Evolutionary conservation across 768 basidiomycete species (phyloP), one percentile per base, ranked within the genome.

Genomic region (Pulveroboletus sp.): DNA sequence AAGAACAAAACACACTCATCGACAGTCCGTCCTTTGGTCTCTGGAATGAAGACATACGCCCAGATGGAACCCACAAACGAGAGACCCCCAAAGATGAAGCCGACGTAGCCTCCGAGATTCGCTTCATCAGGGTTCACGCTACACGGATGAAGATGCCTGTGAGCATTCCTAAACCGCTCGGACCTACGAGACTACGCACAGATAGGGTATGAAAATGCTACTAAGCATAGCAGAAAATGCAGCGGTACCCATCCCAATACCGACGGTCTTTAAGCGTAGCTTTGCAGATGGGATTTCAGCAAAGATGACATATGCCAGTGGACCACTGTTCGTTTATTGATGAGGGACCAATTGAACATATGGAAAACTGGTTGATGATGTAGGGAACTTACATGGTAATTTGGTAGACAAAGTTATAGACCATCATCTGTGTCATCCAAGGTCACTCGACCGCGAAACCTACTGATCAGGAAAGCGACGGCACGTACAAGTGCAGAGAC

Each of bases 221-320:
- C 47, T 47, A 2, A 65, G 19, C 59, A 66, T 55, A 13, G 7
- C 53, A 64, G 4, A 66, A 47, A 21, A 59, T 61, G 32, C 59
- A 27, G 25, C 61, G 29, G 53, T 59, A 50, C 51, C 61, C 5
- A 64, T 56, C 2, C 64, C 57, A 8, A 62, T 53, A 1, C 64
- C 59, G n/a, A 64, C 57, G 29, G 62, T 66, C 49, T 62, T 65
- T 17, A 65, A 66, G 23, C 65, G 59, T 9, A n/a, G n/a, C n/a
- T n/a, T n/a, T n/a, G n/a, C n/a, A n/a, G n/a, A n/a, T n/a, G n/a
- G n/a, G n/a, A n/a, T 50, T 36, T 65, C 64, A 2, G 62, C 55
- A 44, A 61, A 66, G 36, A 61, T 59, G 47, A 64, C 62, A 20
- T 56, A 66, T 20, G 49, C 62, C 8, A 66, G 34, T 11, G 63